Percentiles rank a stretch among this genome's conserved stretches.
Conservation (phyloP, 345 rosid genomes). For the Salix viminalis region DNA sequence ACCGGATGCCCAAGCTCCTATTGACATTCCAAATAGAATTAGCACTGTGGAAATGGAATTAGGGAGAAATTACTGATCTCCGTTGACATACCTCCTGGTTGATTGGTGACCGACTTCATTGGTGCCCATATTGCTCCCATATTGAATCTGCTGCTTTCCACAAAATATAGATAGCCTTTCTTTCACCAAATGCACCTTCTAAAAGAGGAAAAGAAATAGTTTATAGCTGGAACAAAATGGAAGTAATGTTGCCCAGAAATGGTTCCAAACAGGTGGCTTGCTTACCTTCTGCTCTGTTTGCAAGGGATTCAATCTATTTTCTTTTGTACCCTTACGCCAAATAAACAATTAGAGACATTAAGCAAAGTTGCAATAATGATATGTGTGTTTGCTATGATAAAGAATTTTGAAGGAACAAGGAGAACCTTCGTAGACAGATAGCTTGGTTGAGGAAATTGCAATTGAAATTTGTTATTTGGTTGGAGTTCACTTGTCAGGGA, state of each 20-base stretch:
- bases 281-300: constrained; percentile 64
- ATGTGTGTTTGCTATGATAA: neutral
- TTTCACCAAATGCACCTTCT: constrained; percentile 33
- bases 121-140: constrained; percentile 25
- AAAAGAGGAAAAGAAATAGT: neutral
- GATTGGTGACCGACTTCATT: constrained; percentile 40
- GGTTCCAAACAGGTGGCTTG: neutral
- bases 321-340: constrained; percentile 78
- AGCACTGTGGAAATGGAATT: neutral
- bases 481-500: constrained; percentile 57
- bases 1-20: constrained; percentile 64
- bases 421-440: constrained; percentile 48
- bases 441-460: constrained; percentile 35
- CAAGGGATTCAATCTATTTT: constrained; percentile 59
- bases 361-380: constrained; percentile 1
- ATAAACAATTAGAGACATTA: constrained; percentile 24
- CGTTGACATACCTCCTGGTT: constrained; percentile 37
- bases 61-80: neutral
- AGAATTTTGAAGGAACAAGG: constrained; percentile 7
- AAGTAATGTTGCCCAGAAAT: neutral
- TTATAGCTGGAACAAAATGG: neutral
- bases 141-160: constrained; percentile 40
- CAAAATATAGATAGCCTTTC: constrained; percentile 31
- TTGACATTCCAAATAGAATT: constrained; percentile 5
- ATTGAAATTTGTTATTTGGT: constrained; percentile 41